phyloP scores from a whole-genome alignment of 352 stramenopile genomes.

The Phytophthora pisi region DNA sequence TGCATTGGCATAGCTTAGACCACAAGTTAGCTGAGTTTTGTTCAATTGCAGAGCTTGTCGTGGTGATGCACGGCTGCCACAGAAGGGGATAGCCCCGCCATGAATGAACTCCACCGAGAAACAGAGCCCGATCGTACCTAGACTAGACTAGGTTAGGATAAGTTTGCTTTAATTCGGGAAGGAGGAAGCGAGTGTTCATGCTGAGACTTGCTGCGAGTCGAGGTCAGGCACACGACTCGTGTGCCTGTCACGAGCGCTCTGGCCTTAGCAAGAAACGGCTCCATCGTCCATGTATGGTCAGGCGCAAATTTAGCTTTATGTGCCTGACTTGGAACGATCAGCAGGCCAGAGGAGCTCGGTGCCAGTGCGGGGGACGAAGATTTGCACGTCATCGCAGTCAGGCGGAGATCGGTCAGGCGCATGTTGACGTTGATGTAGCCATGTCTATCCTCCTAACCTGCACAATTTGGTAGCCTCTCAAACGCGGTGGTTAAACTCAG shows the following conservation, averaged over 20 bases:
- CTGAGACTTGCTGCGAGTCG: background rate
- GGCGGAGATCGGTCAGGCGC: slow-evolving; percentile 6
- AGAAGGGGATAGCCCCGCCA: too few species aligned
- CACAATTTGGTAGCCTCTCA: background rate
- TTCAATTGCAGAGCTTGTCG: too few species aligned
- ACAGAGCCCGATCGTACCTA: too few species aligned
- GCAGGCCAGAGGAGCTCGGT: background rate
- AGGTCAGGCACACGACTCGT: slow-evolving; percentile 24
- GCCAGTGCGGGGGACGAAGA: slow-evolving; percentile 3
- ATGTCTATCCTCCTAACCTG: slow-evolving; percentile 8
- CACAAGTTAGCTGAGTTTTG: too few species aligned
- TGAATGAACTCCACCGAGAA: too few species aligned
- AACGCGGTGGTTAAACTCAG: background rate
- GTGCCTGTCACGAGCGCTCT: too few species aligned
- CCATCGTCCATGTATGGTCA: background rate
- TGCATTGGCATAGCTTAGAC: slow-evolving; percentile 14
- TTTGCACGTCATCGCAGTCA: slow-evolving; percentile 13
- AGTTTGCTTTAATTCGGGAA: too few species aligned
- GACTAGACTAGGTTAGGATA: too few species aligned
- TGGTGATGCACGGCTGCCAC: too few species aligned
- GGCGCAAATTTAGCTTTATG: background rate
- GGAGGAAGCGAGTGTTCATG: too few species aligned
- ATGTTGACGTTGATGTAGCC: slow-evolving; percentile 9
- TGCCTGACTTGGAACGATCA: slow-evolving; percentile 5
- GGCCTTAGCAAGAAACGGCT: slow-evolving; percentile 4